These are phyloP conservation scores for Paracoccidioides lutzii DNA, from an alignment of 2,329 filamentous ascomycete genomes.

Conservation along the genomic window DNA sequence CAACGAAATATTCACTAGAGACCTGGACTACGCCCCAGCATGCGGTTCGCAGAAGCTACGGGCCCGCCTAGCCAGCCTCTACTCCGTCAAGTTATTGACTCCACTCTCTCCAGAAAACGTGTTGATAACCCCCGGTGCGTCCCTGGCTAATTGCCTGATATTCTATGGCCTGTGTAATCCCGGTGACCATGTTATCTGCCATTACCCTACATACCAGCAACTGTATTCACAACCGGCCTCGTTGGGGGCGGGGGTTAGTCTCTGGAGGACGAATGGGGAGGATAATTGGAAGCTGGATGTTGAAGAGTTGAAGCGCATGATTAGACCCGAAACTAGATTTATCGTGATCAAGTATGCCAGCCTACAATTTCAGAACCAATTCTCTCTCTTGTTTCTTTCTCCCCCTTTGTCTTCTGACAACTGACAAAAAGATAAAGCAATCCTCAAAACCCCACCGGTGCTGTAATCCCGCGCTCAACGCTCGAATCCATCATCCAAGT, in stretches of 20 bases:
- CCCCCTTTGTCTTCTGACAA: not conserved
- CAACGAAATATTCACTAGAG: slow-evolving; percentile 38
- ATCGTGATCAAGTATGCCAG: slow-evolving; percentile 45
- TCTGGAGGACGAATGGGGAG: slow-evolving; percentile 58
- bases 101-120: slow-evolving; percentile 49
- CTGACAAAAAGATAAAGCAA: slow-evolving; percentile 39
- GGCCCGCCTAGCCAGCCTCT: slow-evolving; percentile 50
- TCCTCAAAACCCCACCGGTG: slow-evolving; percentile 71
- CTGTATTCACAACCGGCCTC: slow-evolving; percentile 63
- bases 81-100: slow-evolving; percentile 42
- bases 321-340: slow-evolving; percentile 41
- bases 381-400: slow-evolving; percentile 26
- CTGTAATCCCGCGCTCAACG: slow-evolving; percentile 49
- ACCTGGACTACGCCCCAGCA: slow-evolving; percentile 62
- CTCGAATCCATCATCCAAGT: slow-evolving; percentile 51
- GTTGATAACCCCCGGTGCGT: slow-evolving; percentile 66
- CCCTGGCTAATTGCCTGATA: slow-evolving; percentile 70
- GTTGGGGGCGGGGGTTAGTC: slow-evolving; percentile 60
- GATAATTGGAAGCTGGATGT: slow-evolving; percentile 56
- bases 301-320: slow-evolving; percentile 50
- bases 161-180: slow-evolving; percentile 59
- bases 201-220: slow-evolving; percentile 79
- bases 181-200: slow-evolving; percentile 73
- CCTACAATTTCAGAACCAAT: slow-evolving; percentile 53
- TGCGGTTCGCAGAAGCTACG: slow-evolving; percentile 53